These are phyloP conservation scores for Spergularia azorica DNA, from an alignment of 179 eudicot species.

Conservation along the genomic window DNA sequence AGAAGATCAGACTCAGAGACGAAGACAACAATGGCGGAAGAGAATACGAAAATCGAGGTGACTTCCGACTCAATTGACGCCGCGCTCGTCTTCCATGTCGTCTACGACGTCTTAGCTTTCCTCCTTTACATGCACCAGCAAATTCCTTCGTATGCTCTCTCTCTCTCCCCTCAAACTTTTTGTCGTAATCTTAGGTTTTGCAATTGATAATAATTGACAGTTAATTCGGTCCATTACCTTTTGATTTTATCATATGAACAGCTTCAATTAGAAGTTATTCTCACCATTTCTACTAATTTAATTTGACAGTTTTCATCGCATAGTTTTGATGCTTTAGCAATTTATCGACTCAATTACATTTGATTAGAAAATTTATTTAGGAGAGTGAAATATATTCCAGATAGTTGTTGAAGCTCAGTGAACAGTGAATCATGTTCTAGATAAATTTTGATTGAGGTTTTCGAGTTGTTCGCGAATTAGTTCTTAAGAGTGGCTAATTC, in stretches of 20 bases:
- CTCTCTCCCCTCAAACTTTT: background rate
- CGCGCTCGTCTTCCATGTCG: conserved; percentile 58
- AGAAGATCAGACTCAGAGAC: conserved; percentile 19
- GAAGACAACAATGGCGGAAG: conserved; percentile 32
- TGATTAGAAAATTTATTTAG: too few relatives aligned
- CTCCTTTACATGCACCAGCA: conserved; percentile 91
- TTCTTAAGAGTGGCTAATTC: too few relatives aligned
- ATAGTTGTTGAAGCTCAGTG: too few relatives aligned
- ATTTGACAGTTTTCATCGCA: background rate
- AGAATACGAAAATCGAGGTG: conserved; percentile 42
- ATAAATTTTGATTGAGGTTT: too few relatives aligned
- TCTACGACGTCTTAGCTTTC: conserved; percentile 68
- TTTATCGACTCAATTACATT: too few relatives aligned
- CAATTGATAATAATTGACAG: background rate
- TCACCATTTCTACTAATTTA: background rate
- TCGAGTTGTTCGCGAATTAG: too few relatives aligned
- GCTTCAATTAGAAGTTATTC: too few relatives aligned
- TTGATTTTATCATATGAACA: too few relatives aligned
- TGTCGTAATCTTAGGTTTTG: background rate
- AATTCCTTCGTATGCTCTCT: conserved; percentile 71
- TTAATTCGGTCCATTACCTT: background rate
- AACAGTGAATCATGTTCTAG: too few relatives aligned
- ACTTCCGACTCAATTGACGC: conserved; percentile 42
- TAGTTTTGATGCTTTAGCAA: too few relatives aligned
- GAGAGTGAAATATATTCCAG: too few relatives aligned